Base-by-base conservation (phyloP, 441 rosid species). In the Lagerstroemia fauriei region DNA sequence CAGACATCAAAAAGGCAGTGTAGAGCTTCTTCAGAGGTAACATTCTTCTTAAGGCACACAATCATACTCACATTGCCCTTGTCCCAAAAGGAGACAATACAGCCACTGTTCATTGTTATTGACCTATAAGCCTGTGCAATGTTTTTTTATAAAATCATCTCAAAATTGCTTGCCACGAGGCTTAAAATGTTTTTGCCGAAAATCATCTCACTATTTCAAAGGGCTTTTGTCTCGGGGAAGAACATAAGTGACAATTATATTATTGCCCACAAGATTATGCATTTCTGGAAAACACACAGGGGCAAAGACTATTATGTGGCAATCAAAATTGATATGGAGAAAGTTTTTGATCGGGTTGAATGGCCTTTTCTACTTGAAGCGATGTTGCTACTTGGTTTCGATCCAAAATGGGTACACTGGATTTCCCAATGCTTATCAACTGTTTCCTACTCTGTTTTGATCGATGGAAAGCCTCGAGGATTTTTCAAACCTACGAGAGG, bases 91-190 rank as follows among this genome's bases (percentile, higher is more conserved):
- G 14, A 0, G 9, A 8, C 0, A 12, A 0, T 13, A 63, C 53
- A 9, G 1, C 9, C 1, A 6, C 22, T 0, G 13, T 68, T 1
- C 3, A 25, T 3, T 25, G 51, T 0, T 66, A 7, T 13, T 32
- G 80, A 10, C 76, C 51, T 0, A 82, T 82, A 24, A 66, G 76
- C 22, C 20, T 31, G 22, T 76, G 70, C 44, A 76, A 76, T 7
- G 46, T 25, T 11, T 3, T 16, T 56, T 0, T 76, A 66, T 12
- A 76, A 69, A 25, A 77, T 77, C 13, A 32, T 82, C 0, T 9
- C 25, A 66, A 56, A 20, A 25, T 13, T 16, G 0, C 50, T 1
- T 10, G 44, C 38, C 0, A 10, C 6, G 9, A 0, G 16, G 24
- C 44, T 70, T 7, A 27, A 18, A 10, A 9, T 1, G 2, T 7